These are phyloP conservation scores for Cenchrus purpureus DNA, from an alignment of 176 grass and related monocot species.

Conservation along the genomic window DNA sequence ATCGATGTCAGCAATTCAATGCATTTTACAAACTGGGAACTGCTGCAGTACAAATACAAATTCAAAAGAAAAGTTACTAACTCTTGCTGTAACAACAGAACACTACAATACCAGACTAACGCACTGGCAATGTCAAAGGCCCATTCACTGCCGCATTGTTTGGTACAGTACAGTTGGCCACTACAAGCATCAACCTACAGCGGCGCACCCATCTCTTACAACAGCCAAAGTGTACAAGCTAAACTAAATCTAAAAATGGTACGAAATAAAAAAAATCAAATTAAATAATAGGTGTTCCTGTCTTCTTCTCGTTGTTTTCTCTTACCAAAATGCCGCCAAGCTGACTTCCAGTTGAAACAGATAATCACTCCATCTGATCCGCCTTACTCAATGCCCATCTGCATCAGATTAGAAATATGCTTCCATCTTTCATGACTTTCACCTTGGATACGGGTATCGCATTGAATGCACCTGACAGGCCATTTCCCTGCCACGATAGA, in stretches of 20 bases:
- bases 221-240: conserved; percentile 24
- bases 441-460: background rate
- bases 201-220: background rate
- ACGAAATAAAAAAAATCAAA: conserved; percentile 11
- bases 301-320: conserved; percentile 11
- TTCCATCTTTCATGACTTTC: background rate
- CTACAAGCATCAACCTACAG: conserved; percentile 3
- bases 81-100: conserved; percentile 1
- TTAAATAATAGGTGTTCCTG: conserved; percentile 17
- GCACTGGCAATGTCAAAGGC: background rate
- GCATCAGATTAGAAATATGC: background rate
- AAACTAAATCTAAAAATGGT: conserved; percentile 32
- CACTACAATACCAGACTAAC: conserved; percentile 1
- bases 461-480: background rate
- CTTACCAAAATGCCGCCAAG: conserved; percentile 13
- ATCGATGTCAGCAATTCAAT: background rate
- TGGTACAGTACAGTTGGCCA: background rate
- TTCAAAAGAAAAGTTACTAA: background rate
- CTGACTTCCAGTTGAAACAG: background rate
- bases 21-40: conserved; percentile 20
- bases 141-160: background rate
- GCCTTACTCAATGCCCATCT: background rate
- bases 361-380: background rate
- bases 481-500: background rate
- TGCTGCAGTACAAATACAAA: conserved; percentile 10